Base-by-base conservation (phyloP, 768 basidiomycete species). In the Candolleomyces aberdarensis region DNA sequence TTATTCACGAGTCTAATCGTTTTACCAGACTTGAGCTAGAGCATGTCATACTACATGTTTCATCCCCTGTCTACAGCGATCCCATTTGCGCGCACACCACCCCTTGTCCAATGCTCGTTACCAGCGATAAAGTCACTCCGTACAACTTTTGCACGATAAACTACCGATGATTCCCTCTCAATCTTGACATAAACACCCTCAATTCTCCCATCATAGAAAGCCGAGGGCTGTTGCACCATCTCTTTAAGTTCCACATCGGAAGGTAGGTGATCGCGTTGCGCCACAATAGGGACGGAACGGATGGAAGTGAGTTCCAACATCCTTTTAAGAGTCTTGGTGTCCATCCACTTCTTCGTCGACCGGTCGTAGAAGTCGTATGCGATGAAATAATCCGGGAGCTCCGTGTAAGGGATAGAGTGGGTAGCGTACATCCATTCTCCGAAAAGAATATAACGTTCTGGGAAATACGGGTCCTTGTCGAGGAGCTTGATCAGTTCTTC, bases 371-470 rank as follows among this genome's bases (percentile, higher is more conserved):
- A 57, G 64, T 86, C 85, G 66, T 83, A 87, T 2, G 83, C 85
- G 58, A 87, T 67, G 71, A 88, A 86, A 46, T 72, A 76, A 63
- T 81, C 81, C 1, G 84, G 83, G 10, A 88, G 80, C 17, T 68
- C 66, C 8, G 79, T 77, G 70, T 87, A 87, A 4, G 80, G 68
- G 54, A 87, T 84, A 5, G 85, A 85, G 69, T 87, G 85, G 14
- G 82, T 85, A 36, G 82, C 84, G 44, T 75, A 82, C 66, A 85
- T 73, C 85, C 86, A 87, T 69, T 88, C 86, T 36, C 86, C 86
- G 62, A 79, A 87, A 6, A 87, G 73, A 31, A 86, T 78, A 63
- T 80, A 87, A 2, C 86, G 78, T 67, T 85, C 81, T 9, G 83
- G 70, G 64, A 83, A 88, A 57, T 78, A 72, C 56, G 79, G 75